These are phyloP conservation scores for Alloteropsis semialata DNA, from an alignment of 176 grass and related monocot species.

Conservation along the genomic window DNA sequence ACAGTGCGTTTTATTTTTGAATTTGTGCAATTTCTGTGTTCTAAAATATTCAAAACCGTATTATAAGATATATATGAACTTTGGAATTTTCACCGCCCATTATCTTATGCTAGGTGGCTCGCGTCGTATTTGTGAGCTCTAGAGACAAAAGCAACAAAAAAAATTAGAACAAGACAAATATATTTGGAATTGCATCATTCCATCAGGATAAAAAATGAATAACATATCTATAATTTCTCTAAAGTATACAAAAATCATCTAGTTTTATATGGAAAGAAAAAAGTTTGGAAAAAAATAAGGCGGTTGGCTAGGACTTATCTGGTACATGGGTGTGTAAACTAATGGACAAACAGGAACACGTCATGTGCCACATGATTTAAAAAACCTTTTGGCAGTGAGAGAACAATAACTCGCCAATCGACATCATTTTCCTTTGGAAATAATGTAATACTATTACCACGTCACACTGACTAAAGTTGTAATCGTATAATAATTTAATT, in stretches of 20 bases:
- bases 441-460: background rate
- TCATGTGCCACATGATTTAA: background rate
- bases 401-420: slow-evolving; percentile 11
- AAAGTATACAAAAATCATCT: background rate
- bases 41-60: background rate
- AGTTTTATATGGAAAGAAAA: background rate
- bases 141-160: background rate
- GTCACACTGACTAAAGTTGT: background rate
- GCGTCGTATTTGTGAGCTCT: background rate
- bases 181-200: background rate
- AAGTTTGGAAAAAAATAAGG: background rate
- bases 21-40: background rate
- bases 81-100: background rate
- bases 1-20: background rate
- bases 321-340: background rate
- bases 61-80: background rate
- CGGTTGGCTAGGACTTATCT: background rate
- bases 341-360: slow-evolving; percentile 21
- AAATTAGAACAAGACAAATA: background rate
- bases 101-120: background rate
- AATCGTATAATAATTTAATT: background rate
- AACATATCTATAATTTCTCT: background rate
- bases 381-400: background rate
- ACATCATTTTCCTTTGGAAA: background rate
- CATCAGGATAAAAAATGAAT: background rate